Evolutionary conservation across 305 asterid genomes (phyloP).

Genomic region (Fraxinus sp.): DNA sequence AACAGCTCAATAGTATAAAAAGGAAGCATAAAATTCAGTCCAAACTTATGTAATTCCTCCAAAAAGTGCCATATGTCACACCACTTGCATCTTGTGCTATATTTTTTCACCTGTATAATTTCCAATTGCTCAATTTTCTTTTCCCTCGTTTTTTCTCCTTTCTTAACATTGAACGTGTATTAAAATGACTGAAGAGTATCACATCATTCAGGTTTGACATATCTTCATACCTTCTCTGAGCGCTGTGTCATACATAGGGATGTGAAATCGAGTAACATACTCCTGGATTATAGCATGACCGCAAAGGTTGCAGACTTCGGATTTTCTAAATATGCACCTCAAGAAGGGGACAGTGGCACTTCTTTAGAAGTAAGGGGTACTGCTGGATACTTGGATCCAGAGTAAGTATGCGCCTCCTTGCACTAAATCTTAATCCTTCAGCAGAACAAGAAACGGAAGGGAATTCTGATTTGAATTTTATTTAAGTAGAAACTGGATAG

Average conservation of each 20-base stretch:
- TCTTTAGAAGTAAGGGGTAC: constrained; percentile 91
- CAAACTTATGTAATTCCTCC: background rate
- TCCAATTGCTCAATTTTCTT: background rate
- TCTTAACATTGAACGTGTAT: background rate
- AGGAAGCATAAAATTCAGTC: background rate
- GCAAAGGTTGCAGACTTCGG: constrained; percentile 97
- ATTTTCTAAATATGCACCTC: constrained; percentile 89
- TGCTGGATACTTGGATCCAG: constrained; percentile 93
- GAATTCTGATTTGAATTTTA: background rate
- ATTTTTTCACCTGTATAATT: background rate
- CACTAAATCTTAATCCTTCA: background rate
- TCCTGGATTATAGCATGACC: constrained; percentile 83
- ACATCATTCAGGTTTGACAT: constrained; percentile 61
- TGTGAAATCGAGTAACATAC: constrained; percentile 91
- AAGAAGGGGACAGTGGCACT: constrained; percentile 85
- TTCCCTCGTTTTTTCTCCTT: background rate
- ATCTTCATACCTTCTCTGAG: constrained; percentile 77
- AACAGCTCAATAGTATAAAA: background rate
- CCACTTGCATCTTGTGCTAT: background rate
- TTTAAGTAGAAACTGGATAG: background rate
- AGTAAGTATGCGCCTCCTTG: constrained; percentile 51
- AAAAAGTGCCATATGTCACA: background rate
- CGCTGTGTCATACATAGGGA: constrained; percentile 85
- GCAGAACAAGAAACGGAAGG: background rate
- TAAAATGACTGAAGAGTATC: constrained; percentile 22